Evolutionary conservation across 345 rosid genomes (phyloP).

Genomic region (Ceriops tagal): DNA sequence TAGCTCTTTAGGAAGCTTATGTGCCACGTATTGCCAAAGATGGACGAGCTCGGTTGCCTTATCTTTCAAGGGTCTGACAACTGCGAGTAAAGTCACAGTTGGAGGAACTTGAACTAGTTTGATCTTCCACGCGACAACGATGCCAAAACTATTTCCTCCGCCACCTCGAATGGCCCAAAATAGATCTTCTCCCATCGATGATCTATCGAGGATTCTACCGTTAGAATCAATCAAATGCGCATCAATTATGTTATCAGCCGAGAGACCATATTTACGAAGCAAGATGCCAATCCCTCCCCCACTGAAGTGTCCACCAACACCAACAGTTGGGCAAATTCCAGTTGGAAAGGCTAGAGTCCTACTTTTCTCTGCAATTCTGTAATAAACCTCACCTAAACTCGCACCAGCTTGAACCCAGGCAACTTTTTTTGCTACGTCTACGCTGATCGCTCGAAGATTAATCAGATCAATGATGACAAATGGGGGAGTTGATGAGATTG

Average conservation of each 20-base stretch:
- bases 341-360: conserved; percentile 21
- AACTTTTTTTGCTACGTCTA: conserved; percentile 10
- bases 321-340: conserved; percentile 19
- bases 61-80: background rate
- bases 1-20: conserved; percentile 10
- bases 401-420: conserved; percentile 29
- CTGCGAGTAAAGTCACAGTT: background rate
- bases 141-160: conserved; percentile 22
- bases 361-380: conserved; percentile 11
- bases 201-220: conserved; percentile 14
- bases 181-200: conserved; percentile 17
- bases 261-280: conserved; percentile 20
- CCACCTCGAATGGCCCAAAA: conserved; percentile 24
- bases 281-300: conserved; percentile 21
- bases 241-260: conserved; percentile 20
- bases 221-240: conserved; percentile 9
- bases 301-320: conserved; percentile 27
- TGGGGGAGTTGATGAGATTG: background rate
- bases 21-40: conserved; percentile 10
- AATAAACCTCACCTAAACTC: conserved; percentile 14
- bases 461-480: conserved; percentile 20
- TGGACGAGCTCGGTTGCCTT: conserved; percentile 10
- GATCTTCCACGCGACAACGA: conserved; percentile 9
- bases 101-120: conserved; percentile 17
- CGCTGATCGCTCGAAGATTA: conserved; percentile 1